Evolutionary conservation across 306 rosid species (phyloP).

Genomic region (Lagenaria siceraria): DNA sequence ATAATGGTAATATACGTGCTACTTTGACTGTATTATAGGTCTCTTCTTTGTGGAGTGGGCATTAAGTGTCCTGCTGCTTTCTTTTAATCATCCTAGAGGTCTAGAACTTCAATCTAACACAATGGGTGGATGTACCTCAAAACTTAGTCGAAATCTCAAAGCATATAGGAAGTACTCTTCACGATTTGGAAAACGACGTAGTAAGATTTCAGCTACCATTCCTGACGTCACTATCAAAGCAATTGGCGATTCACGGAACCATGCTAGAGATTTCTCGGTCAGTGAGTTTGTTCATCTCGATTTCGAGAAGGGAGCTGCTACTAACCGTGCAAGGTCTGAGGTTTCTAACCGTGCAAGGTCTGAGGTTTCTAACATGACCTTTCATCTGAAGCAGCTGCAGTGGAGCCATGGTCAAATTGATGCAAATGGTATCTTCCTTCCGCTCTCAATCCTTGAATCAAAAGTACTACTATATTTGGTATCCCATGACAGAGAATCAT

Average conservation of each 20-base stretch:
- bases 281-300: slow-evolving; percentile 53
- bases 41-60: background rate
- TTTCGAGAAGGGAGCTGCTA: slow-evolving; percentile 45
- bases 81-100: background rate
- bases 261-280: slow-evolving; percentile 30
- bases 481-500: background rate
- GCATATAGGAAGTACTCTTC: slow-evolving; percentile 12
- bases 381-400: slow-evolving; percentile 62
- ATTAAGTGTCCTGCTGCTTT: background rate
- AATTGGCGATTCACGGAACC: slow-evolving; percentile 31
- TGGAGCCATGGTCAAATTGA: slow-evolving; percentile 66
- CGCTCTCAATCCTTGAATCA: background rate
- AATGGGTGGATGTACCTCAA: slow-evolving; percentile 77
- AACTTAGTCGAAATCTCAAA: slow-evolving; percentile 17
- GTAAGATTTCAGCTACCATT: slow-evolving; percentile 20
- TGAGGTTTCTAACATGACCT: slow-evolving; percentile 51
- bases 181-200: slow-evolving; percentile 25
- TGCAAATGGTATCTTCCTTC: slow-evolving; percentile 28
- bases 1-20: background rate
- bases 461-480: background rate
- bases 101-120: slow-evolving; percentile 12
- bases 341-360: slow-evolving; percentile 58
- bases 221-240: slow-evolving; percentile 34
- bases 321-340: slow-evolving; percentile 47
- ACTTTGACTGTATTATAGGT: background rate